Evolutionary conservation across 345 rosid genomes (phyloP), one percentile per base, ranked within the genome.

Genomic region (Leavenworthia alabamica): DNA sequence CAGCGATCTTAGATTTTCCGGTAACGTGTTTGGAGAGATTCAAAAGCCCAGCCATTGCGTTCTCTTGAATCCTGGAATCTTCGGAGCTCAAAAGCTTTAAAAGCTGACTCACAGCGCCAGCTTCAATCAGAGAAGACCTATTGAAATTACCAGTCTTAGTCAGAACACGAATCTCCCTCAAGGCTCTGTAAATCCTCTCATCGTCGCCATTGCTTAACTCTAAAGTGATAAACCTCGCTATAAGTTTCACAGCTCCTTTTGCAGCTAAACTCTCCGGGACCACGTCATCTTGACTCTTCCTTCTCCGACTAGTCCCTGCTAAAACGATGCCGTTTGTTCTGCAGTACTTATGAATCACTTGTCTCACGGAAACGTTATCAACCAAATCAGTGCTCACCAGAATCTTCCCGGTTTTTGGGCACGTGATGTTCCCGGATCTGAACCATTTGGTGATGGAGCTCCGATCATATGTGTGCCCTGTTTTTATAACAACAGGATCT

Each of bases 381-480:
- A 90, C 75, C 2, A 90, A 48, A 28, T 78, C 89, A 8, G 79
- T 75, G 60, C 32, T 79, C 0, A 63, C 13, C 13, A 90, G 79
- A 64, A 54, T 76, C 83, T 82, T 86, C 39, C 94, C 85, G 43
- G 96, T 83, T 73, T 82, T 87, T n/a, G 97, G 97, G 74, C 97
- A 90, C 20, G 59, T 72, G 14, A 39, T 15, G 40, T 88, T 83
- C 22, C 96, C 96, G 24, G 91, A 78, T 70, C 85, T 77, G 41
- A 90, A 77, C 97, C 96, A 88, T 75, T 79, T 82, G 1, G 76
- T 74, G 39, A 90, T 90, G 8, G 97, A 90, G 62, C 81, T 73
- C 27, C 97, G 89, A 57, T 90, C 94, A 33, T 90, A 90, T 3
- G 94, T 87, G 58, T 90, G 96, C 9, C 97, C 97, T 0, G 96